Percentiles rank a stretch among this genome's conserved stretches.
Evolutionary conservation across 1,139 yeast genomes (phyloP).

Genomic region (Zygoascus sp.): DNA sequence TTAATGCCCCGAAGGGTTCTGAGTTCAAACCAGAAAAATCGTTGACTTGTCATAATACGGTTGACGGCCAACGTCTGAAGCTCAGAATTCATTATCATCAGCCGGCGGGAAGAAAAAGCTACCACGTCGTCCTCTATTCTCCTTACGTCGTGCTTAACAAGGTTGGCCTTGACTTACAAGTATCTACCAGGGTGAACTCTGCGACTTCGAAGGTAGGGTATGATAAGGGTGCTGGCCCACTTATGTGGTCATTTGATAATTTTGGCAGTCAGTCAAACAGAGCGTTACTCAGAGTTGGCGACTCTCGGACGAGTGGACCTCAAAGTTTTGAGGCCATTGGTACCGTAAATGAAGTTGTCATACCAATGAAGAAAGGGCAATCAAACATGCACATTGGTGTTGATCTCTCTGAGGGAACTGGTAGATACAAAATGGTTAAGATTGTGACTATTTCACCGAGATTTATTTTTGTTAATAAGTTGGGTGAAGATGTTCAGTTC

Average conservation of each 20-base stretch:
- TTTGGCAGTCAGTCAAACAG: slow-evolving; percentile 56
- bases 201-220: slow-evolving; percentile 36
- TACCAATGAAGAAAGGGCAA: slow-evolving; percentile 52
- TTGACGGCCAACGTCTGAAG: slow-evolving; percentile 63
- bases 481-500: slow-evolving; percentile 53
- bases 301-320: slow-evolving; percentile 71
- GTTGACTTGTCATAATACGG: slow-evolving; percentile 30
- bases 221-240: slow-evolving; percentile 40
- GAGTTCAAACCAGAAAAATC: slow-evolving; percentile 52
- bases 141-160: slow-evolving; percentile 82
- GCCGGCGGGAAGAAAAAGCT: slow-evolving; percentile 23
- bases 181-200: slow-evolving; percentile 55
- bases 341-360: slow-evolving; percentile 61
- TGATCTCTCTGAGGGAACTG: slow-evolving; percentile 78
- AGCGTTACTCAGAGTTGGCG: slow-evolving; percentile 64
- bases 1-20: slow-evolving; percentile 54
- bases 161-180: slow-evolving; percentile 62
- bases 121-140: slow-evolving; percentile 59
- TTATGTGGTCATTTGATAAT: slow-evolving; percentile 78
- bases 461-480: slow-evolving; percentile 63
- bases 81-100: slow-evolving; percentile 60
- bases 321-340: slow-evolving; percentile 90
- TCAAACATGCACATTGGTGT: slow-evolving; percentile 75
- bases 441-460: slow-evolving; percentile 81
- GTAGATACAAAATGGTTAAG: slow-evolving; percentile 69